Percentiles rank a stretch among this genome's conserved stretches.
Evolutionary conservation across 192 early-diverging fungal genomes (phyloP).

Genomic region (Backusella macrospora): DNA sequence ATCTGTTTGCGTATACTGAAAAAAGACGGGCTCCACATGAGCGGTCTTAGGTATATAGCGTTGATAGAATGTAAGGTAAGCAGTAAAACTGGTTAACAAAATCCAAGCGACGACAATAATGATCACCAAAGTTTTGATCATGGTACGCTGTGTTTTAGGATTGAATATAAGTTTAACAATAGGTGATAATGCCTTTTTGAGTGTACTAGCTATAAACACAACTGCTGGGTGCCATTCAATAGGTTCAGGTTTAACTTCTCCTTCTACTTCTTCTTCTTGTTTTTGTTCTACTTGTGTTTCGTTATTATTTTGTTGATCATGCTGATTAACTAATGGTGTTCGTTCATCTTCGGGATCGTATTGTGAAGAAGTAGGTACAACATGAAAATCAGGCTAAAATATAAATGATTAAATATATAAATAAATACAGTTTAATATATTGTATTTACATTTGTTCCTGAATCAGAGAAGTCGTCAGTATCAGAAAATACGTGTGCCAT

Average conservation of each 20-base stretch:
- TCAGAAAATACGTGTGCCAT: conserved; percentile 16
- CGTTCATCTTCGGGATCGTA: conserved; percentile 17
- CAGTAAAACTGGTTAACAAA: conserved; percentile 28
- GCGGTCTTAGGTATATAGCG: conserved; percentile 34
- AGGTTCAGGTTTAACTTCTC: conserved; percentile 12
- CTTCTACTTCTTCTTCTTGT: not conserved
- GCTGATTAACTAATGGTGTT: conserved; percentile 6
- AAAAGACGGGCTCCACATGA: conserved; percentile 34
- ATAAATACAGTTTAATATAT: not conserved
- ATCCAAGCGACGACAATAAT: conserved; percentile 34
- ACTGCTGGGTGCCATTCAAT: conserved; percentile 30
- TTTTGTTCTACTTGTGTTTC: not conserved
- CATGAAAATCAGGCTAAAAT: conserved; percentile 23
- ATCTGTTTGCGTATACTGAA: conserved; percentile 28
- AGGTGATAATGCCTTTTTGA: conserved; percentile 22
- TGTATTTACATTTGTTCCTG: conserved; percentile 4
- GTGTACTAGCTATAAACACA: not conserved
- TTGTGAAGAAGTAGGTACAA: conserved; percentile 17
- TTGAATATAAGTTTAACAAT: conserved; percentile 29
- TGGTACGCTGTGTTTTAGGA: conserved; percentile 30
- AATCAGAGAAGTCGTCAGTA: conserved; percentile 21
- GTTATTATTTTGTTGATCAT: not conserved
- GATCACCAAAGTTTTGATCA: conserved; percentile 24
- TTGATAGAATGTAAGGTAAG: conserved; percentile 40
- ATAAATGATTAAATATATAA: conserved; percentile 5